Evolutionary conservation across 1,139 yeast species (phyloP).

Genomic region (Geotrichum aggregatum): DNA sequence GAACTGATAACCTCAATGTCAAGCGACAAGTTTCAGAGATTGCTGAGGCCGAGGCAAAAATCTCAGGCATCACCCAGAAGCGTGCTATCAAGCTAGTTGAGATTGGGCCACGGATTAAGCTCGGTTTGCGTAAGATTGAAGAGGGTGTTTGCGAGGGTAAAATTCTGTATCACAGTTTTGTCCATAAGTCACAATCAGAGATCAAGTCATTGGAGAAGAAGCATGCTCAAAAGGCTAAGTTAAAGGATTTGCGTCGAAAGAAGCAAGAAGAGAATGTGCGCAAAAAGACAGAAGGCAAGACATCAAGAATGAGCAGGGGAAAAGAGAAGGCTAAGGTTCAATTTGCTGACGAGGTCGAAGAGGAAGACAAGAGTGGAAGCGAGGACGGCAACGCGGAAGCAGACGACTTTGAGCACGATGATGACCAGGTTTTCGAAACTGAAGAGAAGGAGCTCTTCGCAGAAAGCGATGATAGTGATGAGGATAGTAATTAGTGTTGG

Average conservation of each 20-base stretch:
- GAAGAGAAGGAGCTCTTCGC: conserved; percentile 26
- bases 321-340: conserved; percentile 43
- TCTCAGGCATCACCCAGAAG: conserved; percentile 47
- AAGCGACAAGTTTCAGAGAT: conserved; percentile 14
- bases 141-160: conserved; percentile 87
- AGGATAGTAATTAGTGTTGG: conserved; percentile 10
- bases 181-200: conserved; percentile 61
- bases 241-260: conserved; percentile 68
- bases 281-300: conserved; percentile 69
- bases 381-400: conserved; percentile 36
- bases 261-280: conserved; percentile 77
- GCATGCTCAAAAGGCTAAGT: conserved; percentile 58
- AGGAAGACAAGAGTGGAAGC: conserved; percentile 29
- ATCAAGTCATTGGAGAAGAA: conserved; percentile 57
- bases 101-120: conserved; percentile 83
- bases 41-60: conserved; percentile 21
- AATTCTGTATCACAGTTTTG: conserved; percentile 72
- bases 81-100: conserved; percentile 91
- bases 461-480: conserved; percentile 10
- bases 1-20: conserved; percentile 29
- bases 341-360: conserved; percentile 27
- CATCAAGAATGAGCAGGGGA: conserved; percentile 53
- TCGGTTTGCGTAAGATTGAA: conserved; percentile 79
- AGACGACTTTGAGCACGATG: conserved; percentile 29
- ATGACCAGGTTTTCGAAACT: conserved; percentile 40